Base-by-base conservation (phyloP, 305 asterid species). In the Fraxinus xanthoxyloides region DNA sequence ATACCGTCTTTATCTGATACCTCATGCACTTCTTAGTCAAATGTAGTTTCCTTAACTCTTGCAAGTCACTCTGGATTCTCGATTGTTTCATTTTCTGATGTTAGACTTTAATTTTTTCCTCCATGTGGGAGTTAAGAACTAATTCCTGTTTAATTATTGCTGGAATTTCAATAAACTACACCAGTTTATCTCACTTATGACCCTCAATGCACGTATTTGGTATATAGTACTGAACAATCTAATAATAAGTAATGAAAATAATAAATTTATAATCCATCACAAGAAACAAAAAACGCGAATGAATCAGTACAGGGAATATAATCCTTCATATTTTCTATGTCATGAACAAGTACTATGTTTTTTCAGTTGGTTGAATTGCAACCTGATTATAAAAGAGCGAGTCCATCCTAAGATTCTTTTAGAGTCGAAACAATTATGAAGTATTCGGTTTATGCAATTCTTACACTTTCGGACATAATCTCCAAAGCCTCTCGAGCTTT, bases 401-500 rank as follows among this genome's bases (percentile, higher is more conserved):
- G 15, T 51, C 75, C 77, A 84, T 63, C 79, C 87, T 83, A 85
- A 80, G 23, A 85, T 85, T 40, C 82, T 63, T 76, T 75, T 54
- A 72, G 77, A 83, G 10, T 67, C 65, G 3, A 26, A 67, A 21
- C 13, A 59, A 21, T 81, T 32, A 43, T 40, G n/a, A 78, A 63
- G 30, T 77, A 72, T 54, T 79, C 70, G 7, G 21, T 43, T 76
- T 85, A 56, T 88, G 82, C 80, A 74, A 34, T 43, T 65, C 75
- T 81, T 48, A 59, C 72, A 77, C 79, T 84, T 79, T 24, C 89
- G 26, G 95, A 83, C 97, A 91, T 92, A 36, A 94, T 83, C 90
- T 91, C 90, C 63, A 91, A 83, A 32, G 97, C 94, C 83, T 91
- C 96, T 82, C 97, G 91, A 65, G 97, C 87, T 84, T 89, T 90